These are phyloP conservation scores for Chaetomium sp. DNA, from an alignment of 2,329 filamentous ascomycete species.

Conservation along the genomic window DNA sequence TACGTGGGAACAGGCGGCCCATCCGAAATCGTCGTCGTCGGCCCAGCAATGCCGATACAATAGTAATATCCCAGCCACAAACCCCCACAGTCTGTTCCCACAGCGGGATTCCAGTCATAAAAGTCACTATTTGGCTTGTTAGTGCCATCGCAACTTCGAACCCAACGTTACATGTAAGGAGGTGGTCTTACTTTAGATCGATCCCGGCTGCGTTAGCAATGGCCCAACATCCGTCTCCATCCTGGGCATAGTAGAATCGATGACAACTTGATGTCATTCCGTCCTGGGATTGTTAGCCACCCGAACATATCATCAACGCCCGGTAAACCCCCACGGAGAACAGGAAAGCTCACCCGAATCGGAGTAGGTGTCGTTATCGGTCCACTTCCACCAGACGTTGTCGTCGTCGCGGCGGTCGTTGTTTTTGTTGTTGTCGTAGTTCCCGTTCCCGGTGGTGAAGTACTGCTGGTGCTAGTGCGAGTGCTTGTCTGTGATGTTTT, in stretches of 20 bases:
- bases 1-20: background rate
- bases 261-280: background rate
- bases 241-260: background rate
- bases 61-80: conserved; percentile 1
- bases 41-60: conserved; percentile 1
- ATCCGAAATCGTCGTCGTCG: background rate
- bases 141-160: too few relatives aligned
- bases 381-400: background rate
- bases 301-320: background rate
- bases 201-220: background rate
- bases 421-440: background rate
- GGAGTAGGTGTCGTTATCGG: background rate
- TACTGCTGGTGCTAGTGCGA: background rate
- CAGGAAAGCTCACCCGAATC: background rate
- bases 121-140: background rate
- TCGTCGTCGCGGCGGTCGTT: background rate
- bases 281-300: background rate
- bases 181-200: background rate
- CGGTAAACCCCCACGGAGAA: too few relatives aligned
- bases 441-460: background rate
- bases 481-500: too few relatives aligned
- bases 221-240: background rate
- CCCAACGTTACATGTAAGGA: too few relatives aligned
- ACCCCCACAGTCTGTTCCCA: conserved; percentile 1
- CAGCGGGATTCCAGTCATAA: background rate